These are phyloP conservation scores for Daldinia sp. DNA, from an alignment of 2,329 filamentous ascomycete genomes.

Conservation along the genomic window DNA sequence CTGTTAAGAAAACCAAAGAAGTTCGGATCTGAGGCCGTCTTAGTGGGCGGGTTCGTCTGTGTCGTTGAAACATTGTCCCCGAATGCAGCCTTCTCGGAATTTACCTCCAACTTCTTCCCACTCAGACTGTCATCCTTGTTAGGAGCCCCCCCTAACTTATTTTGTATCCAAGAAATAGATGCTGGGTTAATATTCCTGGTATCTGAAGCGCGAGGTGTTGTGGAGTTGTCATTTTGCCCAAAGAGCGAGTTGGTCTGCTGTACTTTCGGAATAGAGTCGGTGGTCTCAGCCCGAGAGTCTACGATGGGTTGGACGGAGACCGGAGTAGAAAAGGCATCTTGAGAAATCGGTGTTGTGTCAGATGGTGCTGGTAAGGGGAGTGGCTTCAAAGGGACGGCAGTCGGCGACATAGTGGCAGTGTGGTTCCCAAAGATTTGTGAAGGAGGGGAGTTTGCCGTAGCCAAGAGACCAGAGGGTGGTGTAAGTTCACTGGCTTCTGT, in stretches of 20 bases:
- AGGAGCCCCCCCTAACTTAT: neutral
- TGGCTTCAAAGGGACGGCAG: neutral
- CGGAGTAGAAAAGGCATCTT: constrained; percentile 12
- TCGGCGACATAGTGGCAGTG: neutral
- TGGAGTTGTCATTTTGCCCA: constrained; percentile 6
- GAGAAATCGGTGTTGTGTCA: neutral
- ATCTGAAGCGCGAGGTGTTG: neutral
- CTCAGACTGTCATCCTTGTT: no score
- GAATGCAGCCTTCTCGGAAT: constrained; percentile 38
- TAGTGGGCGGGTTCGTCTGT: neutral
- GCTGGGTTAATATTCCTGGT: neutral
- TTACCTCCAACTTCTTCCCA: neutral
- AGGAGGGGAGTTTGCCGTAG: neutral
- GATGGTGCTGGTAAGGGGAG: neutral
- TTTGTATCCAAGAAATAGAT: neutral
- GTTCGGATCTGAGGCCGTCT: constrained; percentile 6
- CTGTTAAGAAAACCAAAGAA: constrained; percentile 35
- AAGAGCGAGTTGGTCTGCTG: constrained; percentile 14
- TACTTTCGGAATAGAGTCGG: neutral
- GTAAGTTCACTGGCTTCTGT: constrained; percentile 13
- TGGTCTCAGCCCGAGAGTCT: neutral
- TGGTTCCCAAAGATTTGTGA: neutral
- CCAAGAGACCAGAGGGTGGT: neutral
- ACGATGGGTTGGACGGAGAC: neutral
- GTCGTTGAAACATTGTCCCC: constrained; percentile 18